Evolutionary conservation across 2,329 filamentous ascomycete species (phyloP).

Genomic region (Ascochyta fabae): DNA sequence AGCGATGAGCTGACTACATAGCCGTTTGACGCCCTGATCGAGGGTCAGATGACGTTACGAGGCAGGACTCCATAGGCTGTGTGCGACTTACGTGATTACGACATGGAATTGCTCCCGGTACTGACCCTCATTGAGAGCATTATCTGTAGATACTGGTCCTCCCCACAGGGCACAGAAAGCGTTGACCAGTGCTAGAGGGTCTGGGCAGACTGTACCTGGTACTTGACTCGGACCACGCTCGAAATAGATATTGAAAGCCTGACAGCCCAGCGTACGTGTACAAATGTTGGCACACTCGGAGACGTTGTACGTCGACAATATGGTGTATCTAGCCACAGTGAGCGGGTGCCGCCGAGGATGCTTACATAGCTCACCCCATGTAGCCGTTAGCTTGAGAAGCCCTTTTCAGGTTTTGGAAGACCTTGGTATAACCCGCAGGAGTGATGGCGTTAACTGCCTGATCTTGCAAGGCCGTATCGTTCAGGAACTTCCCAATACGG

Average conservation of each 20-base stretch:
- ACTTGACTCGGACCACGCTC: constrained; percentile 2
- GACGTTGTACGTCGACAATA: neutral
- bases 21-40: neutral
- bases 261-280: neutral
- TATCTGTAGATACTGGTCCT: neutral
- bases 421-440: neutral
- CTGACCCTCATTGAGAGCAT: constrained; percentile 1
- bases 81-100: neutral
- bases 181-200: neutral
- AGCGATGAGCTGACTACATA: neutral
- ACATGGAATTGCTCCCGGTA: constrained; percentile 2
- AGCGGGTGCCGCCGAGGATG: neutral
- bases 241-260: constrained; percentile 4
- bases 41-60: neutral
- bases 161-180: constrained; percentile 2
- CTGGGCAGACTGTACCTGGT: neutral
- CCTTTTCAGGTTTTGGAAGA: neutral
- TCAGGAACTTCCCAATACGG: neutral
- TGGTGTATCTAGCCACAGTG: neutral
- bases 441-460: neutral
- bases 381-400: constrained; percentile 1
- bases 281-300: neutral
- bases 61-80: neutral
- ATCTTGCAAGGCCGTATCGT: neutral
- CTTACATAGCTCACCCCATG: neutral